A percentile compares a stretch with the other conserved stretches of the same genome.
phyloP scores from a whole-genome alignment of 2,329 filamentous ascomycete species.

The Ilyonectria mors-panacis region DNA sequence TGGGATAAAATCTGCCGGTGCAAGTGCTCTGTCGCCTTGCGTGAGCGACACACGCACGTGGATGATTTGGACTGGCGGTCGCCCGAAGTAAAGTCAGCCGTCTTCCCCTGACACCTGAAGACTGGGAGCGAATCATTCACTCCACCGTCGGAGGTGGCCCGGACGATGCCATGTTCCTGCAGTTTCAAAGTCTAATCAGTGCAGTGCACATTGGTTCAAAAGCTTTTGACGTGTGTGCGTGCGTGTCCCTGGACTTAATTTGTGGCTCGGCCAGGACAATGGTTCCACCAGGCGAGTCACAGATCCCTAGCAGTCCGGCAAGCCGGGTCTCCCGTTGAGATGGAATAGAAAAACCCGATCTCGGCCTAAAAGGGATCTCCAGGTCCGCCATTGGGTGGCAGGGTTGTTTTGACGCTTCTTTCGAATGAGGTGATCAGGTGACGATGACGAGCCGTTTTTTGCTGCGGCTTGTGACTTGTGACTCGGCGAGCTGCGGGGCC shows the following conservation, averaged over 20 bases:
- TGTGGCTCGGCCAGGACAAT: background rate
- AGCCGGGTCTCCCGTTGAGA: constrained; percentile 24
- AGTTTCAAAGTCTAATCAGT: constrained; percentile 23
- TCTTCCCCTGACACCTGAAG: background rate
- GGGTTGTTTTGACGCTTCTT: constrained; percentile 19
- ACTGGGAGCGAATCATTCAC: constrained; percentile 4
- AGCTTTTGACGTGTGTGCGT: constrained; percentile 22
- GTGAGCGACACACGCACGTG: background rate
- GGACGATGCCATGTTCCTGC: constrained; percentile 23
- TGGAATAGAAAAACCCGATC: constrained; percentile 9
- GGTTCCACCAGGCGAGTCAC: constrained; percentile 17
- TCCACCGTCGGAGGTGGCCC: constrained; percentile 9
- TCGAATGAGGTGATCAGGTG: constrained; percentile 35
- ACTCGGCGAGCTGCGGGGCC: constrained; percentile 22
- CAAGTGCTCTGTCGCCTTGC: background rate
- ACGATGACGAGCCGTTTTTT: constrained; percentile 34
- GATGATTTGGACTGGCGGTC: constrained; percentile 5
- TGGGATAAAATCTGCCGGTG: background rate
- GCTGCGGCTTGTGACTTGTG: constrained; percentile 28
- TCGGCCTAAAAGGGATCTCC: background rate
- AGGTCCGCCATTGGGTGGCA: constrained; percentile 9
- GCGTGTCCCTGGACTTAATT: constrained; percentile 28
- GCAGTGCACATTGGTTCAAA: background rate
- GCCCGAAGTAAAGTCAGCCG: background rate
- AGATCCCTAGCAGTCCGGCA: constrained; percentile 16